A percentile compares a stretch with the other conserved stretches of the same genome.
phyloP scores from a whole-genome alignment of 345 rosid genomes.

The Geranium brycei region DNA sequence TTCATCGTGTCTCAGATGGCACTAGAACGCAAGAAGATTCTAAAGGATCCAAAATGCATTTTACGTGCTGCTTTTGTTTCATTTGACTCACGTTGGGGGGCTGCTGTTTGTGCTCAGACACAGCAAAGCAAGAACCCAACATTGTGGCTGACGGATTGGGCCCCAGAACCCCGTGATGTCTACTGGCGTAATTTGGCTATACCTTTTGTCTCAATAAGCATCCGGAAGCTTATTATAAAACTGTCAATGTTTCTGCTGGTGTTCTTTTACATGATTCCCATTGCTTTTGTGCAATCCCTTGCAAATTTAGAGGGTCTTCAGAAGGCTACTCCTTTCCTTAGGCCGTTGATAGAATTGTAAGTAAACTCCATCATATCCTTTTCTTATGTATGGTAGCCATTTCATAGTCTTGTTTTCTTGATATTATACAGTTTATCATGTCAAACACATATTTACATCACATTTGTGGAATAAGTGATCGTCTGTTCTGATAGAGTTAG shows the following conservation, averaged over 20 bases:
- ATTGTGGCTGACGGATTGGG: constrained; percentile 85
- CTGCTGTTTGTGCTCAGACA: constrained; percentile 97
- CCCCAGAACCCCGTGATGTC: constrained; percentile 93
- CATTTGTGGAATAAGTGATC: too few species aligned
- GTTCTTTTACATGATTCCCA: constrained; percentile 98
- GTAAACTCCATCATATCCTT: constrained; percentile 13
- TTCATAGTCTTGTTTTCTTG: too few species aligned
- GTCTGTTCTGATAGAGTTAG: too few species aligned
- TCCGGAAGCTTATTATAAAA: constrained; percentile 62
- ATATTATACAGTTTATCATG: too few species aligned
- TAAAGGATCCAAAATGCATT: constrained; percentile 56
- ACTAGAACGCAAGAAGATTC: constrained; percentile 57
- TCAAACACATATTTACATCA: too few species aligned
- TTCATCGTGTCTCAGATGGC: constrained; percentile 43
- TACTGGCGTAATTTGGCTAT: constrained; percentile 90
- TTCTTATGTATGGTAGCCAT: too few species aligned
- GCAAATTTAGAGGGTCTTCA: constrained; percentile 94
- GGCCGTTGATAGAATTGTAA: constrained; percentile 83
- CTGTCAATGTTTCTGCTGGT: constrained; percentile 71
- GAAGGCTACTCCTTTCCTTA: constrained; percentile 88
- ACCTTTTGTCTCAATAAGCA: constrained; percentile 76
- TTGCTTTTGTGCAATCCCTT: constrained; percentile 96
- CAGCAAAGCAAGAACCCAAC: constrained; percentile 95
- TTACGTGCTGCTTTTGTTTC: constrained; percentile 86
- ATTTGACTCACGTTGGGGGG: constrained; percentile 92